Base-by-base conservation (phyloP, 306 rosid genomes). In the Herpetospermum pedunculosum region DNA sequence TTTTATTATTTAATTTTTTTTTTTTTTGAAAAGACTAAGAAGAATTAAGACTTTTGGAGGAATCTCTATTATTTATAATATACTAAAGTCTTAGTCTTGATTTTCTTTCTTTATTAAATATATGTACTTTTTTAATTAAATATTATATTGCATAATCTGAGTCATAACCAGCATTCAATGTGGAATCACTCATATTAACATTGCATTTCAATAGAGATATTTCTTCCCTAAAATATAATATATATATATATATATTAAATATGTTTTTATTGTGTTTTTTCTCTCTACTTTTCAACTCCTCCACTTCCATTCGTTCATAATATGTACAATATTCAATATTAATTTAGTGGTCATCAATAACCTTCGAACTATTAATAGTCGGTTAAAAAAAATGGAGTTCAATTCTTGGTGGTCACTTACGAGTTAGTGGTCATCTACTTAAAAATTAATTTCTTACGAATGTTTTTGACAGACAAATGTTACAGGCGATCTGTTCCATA, bases 11-110 rank as follows among this genome's bases (percentile, higher is more conserved):
- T 38, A 67, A 38, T 67, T 64, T 64, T 4, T 65, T 65, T 38
- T 11, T 65, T 9, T 65, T 13, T 63, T 35, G 73, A 67, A n/a
- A n/a, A 67, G 23, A 41, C 46, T 41, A 2, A 67, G 73, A 67
- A 67, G 73, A 67, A 67, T 41, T 13, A 43, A 67, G 73, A 67
- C 73, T 41, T 41, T 67, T 67, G 53, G 73, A 67, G 73, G 73
- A 43, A 23, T 67, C 73, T 26, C 7, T 67, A 67, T 67, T 67
- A 8, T 67, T 67, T 64, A 37, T 67, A 67, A 23, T 41, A 67
- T 19, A 64, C 4, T 37, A 67, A 67, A 26, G 49, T 62, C 69
- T 65, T 64, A 49, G 47, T 35, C 46, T 63, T n/a, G n/a, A 13
- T 32, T 38, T 37, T 64, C 64, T 12, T 65, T 62, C 1, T 38